Base-by-base conservation (phyloP, 2,329 filamentous ascomycete species). In the Knoxdaviesia proteae region DNA sequence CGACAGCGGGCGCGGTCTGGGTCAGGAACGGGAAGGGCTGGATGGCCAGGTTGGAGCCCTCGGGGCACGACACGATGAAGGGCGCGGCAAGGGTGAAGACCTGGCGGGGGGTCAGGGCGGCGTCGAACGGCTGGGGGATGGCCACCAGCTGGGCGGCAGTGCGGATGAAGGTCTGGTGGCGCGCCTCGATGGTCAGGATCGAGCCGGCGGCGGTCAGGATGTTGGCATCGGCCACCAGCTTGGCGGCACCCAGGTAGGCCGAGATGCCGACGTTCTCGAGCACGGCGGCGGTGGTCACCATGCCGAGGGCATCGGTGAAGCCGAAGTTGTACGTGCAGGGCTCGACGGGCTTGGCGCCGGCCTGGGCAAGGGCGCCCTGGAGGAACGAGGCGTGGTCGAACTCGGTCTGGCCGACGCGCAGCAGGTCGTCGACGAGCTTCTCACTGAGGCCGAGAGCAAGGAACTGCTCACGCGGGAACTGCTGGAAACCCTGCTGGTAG, bases 221-320 rank as follows among this genome's bases (percentile, higher is more conserved):
- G 41, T 62, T 64, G 41, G 66, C 61, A 44, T 67, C 65, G 39
- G 69, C 65, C 47, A 84, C 58, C 33, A 83, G 64, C 5, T 77
- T 73, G 9, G 77, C 78, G 31, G 77, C 80, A 46, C 79, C 80
- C 9, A 84, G 71, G 59, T 77, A 79, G 48, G 79, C 79, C n/a
- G 76, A 79, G 33, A 84, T 69, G 57, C 79, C 79, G 45, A 83
- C 69, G 52, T 72, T 79, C 59, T 86, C 80, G 45, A 86, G 71
- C 29, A 84, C 63, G 49, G 69, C 68, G 9, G 79, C 80, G 3
- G 75, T 80, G 41, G 68, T 70, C 35, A 86, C 68, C 74, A 86
- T 84, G 53, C 62, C 61, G 29, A 64, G 62, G 40, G 77, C 76
- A 50, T 75, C 69, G 41, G 72, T 75, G 56, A 81, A 74, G 50